Evolutionary conservation across 2,329 filamentous ascomycete species (phyloP), one percentile per base, ranked within the genome.

Genomic region (Colletotrichum camelliae): DNA sequence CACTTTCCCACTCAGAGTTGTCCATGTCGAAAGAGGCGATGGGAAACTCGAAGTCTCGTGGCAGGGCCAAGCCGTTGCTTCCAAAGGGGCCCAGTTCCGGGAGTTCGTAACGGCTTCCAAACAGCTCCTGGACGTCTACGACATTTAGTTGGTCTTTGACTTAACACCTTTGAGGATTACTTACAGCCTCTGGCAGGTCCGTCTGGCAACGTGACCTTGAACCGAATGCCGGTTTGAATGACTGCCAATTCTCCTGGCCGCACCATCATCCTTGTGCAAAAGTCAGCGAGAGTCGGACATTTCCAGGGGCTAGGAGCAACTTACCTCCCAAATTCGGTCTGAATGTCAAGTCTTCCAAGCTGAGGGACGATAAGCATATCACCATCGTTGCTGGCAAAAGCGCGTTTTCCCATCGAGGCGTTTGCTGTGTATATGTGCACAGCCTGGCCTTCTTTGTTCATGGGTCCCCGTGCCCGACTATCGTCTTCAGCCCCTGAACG

Each of bases 51-150:
- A 94, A 94, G 83, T 94, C 92, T 9, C 92, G 88, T 5, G 88
- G 86, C 78, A 93, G 92, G 29, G 92, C 92, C 4, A 94, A 85
- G 3, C 91, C 90, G 79, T 93, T 93, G 13, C 90, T 91, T 5
- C 92, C 92, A 33, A 94, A 87, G 0, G 91, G 91, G 0, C 92
- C 92, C 1, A 94, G 86, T 70, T 94, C 92, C 1, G 92, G 92
- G 0, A 94, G 87, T 65, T 89, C 85, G 79, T 92, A 94, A 80
- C 90, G 90, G 3, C 88, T 88, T 70, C 93, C 91, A 81, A 92
- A 94, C 29, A 93, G 84, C 82, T 94, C 92, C 55, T 92, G 89
- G 64, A 93, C 90, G 81, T 93, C 80, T 69, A 77, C 77, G 6
- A 6, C 31, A 16, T 16, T 76, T 43, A 76, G 75, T 55, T 21